A percentile compares a stretch with the other conserved stretches of the same genome.
These are phyloP conservation scores for Durusdinium trenchii DNA, from an alignment of 73 alveolate genomes.

Conservation along the genomic window DNA sequence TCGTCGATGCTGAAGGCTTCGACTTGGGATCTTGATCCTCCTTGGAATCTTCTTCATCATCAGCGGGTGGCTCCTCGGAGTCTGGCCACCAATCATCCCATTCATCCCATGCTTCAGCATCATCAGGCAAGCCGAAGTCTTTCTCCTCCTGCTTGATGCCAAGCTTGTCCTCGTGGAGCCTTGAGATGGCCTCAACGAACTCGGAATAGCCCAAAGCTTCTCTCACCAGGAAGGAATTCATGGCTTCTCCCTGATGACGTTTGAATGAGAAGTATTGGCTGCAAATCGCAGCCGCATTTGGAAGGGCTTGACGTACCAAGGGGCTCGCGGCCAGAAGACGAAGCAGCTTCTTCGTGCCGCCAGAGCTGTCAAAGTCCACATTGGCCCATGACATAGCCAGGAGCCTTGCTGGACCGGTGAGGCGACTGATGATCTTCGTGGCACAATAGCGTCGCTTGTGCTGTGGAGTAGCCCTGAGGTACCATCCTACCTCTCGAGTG, in stretches of 20 bases:
- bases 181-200: too few species aligned
- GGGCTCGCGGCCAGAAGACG: neutral
- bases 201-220: too few species aligned
- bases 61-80: too few species aligned
- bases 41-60: too few species aligned
- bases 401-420: neutral
- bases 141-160: too few species aligned
- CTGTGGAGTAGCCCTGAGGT: neutral
- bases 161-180: too few species aligned
- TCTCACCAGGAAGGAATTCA: too few species aligned
- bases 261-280: neutral
- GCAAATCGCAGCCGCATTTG: neutral
- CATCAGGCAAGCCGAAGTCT: too few species aligned
- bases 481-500: neutral
- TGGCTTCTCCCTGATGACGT: neutral
- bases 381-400: neutral
- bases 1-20: too few species aligned
- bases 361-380: neutral
- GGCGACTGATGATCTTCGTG: neutral
- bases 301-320: neutral
- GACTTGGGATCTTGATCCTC: too few species aligned
- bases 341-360: neutral
- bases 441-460: neutral
- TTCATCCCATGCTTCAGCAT: too few species aligned
- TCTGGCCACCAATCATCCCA: too few species aligned